Evolutionary conservation across 768 basidiomycete species (phyloP), one percentile per base, ranked within the genome.

Genomic region (Solioccasus polychromus): DNA sequence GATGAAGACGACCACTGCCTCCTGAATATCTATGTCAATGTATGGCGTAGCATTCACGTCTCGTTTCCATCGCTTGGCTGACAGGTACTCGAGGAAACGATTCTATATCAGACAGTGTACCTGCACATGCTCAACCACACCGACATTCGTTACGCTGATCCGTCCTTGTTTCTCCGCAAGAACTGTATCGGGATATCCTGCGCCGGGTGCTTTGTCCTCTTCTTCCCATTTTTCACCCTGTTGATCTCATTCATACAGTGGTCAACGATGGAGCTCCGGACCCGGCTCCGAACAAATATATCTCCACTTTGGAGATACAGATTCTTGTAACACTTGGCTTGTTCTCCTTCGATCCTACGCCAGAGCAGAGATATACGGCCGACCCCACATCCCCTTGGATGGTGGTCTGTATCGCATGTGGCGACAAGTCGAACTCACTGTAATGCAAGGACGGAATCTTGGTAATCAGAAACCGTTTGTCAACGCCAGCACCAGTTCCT

Each of bases 401-500:
- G 86, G 84, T 34, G 89, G 89, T 7, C 78, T 86, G 10, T 91
- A 88, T 66, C 82, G 91, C 44, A 86, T 92, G 79, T 92, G 88
- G 86, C 76, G 92, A 40, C 85, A 88, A 61, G 74, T 92, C 19
- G 80, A 88, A 51, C 69, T 92, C 20, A 77, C 78, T 24, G 72
- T 90, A 44, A 71, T 84, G 30, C 85, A 88, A 65, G 89, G 82
- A 11, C 80, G 88, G 31, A 82, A 83, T 57, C 70, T 93, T 25
- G 85, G 86, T 38, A 72, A 71, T 47, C 64, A 70, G 34, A 78
- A 70, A 15, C 61, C 69, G 4, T 57, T 68, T 43, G 39, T 58
- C 24, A 57, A 58, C 10, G 20, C 44, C 5, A 43, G 49, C 39
- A 50, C 66, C 30, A 69, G 63, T 28, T 46, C 61, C 17, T 39